These are phyloP conservation scores for Elaeis guineensis DNA, from an alignment of 176 grass and related monocot genomes.

Conservation along the genomic window DNA sequence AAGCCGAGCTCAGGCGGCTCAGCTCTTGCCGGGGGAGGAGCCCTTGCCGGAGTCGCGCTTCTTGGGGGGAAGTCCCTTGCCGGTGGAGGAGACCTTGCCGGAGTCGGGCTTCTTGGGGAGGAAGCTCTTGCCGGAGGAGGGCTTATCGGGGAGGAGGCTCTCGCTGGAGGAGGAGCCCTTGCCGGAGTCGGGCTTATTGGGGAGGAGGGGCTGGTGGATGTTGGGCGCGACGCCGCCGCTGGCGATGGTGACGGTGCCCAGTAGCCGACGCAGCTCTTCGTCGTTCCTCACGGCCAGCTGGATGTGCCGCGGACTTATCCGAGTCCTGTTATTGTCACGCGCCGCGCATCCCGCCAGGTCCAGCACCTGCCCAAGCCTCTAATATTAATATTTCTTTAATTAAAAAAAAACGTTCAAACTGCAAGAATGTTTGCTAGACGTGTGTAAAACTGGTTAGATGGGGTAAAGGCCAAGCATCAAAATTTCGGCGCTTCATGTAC, in stretches of 20 bases:
- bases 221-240: conserved; percentile 95
- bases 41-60: too few species aligned
- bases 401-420: too few species aligned
- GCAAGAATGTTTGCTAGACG: too few species aligned
- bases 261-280: conserved; percentile 81
- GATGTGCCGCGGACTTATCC: conserved; percentile 94
- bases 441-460: too few species aligned
- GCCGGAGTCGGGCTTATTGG: conserved; percentile 17
- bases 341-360: conserved; percentile 82
- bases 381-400: too few species aligned
- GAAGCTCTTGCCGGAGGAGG: neutral
- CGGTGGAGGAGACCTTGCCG: too few species aligned
- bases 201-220: conserved; percentile 94
- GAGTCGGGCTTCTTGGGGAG: too few species aligned
- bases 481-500: too few species aligned
- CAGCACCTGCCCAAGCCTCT: conserved; percentile 32
- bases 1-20: neutral
- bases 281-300: conserved; percentile 93
- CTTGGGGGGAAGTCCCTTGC: too few species aligned
- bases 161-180: conserved; percentile 38
- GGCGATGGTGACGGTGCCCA: conserved; percentile 86
- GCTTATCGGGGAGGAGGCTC: conserved; percentile 35
- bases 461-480: too few species aligned
- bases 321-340: conserved; percentile 91
- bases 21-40: too few species aligned